Base-by-base conservation (phyloP, 345 rosid species). In the Eucalyptus tenuipes region DNA sequence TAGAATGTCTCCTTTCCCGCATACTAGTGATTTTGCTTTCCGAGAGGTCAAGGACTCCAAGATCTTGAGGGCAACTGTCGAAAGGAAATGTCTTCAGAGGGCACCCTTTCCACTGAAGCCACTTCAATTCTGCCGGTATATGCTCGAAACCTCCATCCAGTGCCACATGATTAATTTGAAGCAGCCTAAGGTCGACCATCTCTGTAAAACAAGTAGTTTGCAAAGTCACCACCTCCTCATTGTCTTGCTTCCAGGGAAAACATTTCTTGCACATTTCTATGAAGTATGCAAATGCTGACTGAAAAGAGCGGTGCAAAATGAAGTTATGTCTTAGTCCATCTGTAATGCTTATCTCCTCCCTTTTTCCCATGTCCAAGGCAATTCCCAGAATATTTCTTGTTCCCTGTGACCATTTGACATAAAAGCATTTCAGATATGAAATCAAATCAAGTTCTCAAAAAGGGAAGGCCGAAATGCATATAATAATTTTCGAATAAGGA, bases 41-140 rank as follows among this genome's bases (percentile, higher is more conserved):
- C n/a, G 98, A 93, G 91, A 96, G 96, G 92, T 96, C 96, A 91
- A 95, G 96, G 88, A 96, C 94, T 75, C 93, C 95, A 79, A 95
- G 95, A 86, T 93, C 79, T 25, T 75, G 7, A 49, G 92, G 91
- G 88, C 75, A 88, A 87, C 92, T 89, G 80, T 91, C 88, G 52
- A 90, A 88, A 61, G 96, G 96, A 52, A 96, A 91, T 44, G 71
- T 86, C 91, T 90, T 86, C 92, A 93, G 61, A 6, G 93, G 91
- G 86, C 97, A 95, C 40, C 93, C 92, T 91, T 91, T 94, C 99
- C 97, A 95, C 75, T 93, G 96, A 33, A 96, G 92, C 95, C 98
- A 96, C 88, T 92, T 94, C 88, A 95, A 86, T 64, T 90, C 93
- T 50, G 85, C 81, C 24, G 98, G 95, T 66, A 96, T 92, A 52